Evolutionary conservation across 192 early-diverging fungal species (phyloP).

Genomic region (Backusella luteola): DNA sequence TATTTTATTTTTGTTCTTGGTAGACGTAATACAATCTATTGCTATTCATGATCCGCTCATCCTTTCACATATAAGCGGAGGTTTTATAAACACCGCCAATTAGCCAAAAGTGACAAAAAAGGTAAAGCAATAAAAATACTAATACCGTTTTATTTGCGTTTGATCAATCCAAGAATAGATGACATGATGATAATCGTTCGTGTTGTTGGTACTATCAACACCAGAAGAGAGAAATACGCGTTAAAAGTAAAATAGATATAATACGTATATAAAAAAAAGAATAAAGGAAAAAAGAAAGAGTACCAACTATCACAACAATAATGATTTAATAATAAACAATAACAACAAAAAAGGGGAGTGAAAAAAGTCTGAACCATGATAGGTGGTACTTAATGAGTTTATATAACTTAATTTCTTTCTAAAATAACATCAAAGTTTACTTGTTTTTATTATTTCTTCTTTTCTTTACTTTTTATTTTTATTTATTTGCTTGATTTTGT

Average conservation of each 20-base stretch:
- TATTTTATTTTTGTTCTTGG: background rate
- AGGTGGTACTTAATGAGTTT: slow-evolving; percentile 4
- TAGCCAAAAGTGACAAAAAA: background rate
- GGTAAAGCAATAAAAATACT: background rate
- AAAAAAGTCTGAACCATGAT: slow-evolving; percentile 1
- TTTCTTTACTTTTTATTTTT: background rate
- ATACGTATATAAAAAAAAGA: background rate
- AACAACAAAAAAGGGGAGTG: background rate
- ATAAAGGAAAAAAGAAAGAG: background rate
- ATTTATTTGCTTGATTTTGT: background rate
- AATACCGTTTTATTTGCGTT: background rate
- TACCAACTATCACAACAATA: background rate
- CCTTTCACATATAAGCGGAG: background rate
- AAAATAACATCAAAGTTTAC: background rate
- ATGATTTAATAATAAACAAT: background rate
- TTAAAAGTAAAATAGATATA: background rate
- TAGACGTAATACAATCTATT: background rate
- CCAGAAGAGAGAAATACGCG: background rate
- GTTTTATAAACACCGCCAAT: slow-evolving; percentile 8
- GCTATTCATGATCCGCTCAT: background rate
- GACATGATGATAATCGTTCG: background rate
- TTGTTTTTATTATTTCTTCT: background rate
- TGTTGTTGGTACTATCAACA: background rate
- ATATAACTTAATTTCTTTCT: slow-evolving; percentile 9
- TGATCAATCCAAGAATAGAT: background rate